Conservation (phyloP, 257 asterid species). For the Salvia hispanica region DNA sequence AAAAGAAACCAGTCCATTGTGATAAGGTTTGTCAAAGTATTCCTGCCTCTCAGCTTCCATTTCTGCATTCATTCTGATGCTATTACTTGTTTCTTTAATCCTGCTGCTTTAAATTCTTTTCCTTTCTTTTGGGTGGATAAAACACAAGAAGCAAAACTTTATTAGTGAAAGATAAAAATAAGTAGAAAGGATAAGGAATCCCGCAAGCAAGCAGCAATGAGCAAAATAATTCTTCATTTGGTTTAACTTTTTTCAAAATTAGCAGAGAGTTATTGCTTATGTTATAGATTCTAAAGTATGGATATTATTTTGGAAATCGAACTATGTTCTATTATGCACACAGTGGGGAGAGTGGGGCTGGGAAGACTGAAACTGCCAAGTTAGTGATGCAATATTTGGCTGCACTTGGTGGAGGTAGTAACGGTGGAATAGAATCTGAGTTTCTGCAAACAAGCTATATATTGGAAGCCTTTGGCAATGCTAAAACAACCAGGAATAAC, state of each 20-base stretch:
- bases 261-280: not conserved
- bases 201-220: not conserved
- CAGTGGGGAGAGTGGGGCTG: constrained; percentile 98
- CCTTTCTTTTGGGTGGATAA: not conserved
- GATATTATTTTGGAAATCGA: constrained; percentile 12
- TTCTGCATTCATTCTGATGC: constrained; percentile 28
- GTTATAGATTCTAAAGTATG: constrained; percentile 9
- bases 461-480: constrained; percentile 97
- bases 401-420: constrained; percentile 61
- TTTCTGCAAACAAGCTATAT: constrained; percentile 75
- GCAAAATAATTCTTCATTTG: not conserved
- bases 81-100: constrained; percentile 17
- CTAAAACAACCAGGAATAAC: constrained; percentile 76
- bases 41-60: constrained; percentile 23
- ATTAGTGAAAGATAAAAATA: not conserved
- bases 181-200: not conserved
- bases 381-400: constrained; percentile 81
- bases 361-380: constrained; percentile 97
- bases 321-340: constrained; percentile 34
- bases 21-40: constrained; percentile 63
- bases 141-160: no score
- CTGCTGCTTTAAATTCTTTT: not conserved
- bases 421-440: constrained; percentile 65
- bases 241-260: constrained; percentile 2
- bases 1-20: constrained; percentile 80